Evolutionary conservation across 345 rosid species (phyloP), one percentile per base, ranked within the genome.

Genomic region (Gossypium ekmanianum): DNA sequence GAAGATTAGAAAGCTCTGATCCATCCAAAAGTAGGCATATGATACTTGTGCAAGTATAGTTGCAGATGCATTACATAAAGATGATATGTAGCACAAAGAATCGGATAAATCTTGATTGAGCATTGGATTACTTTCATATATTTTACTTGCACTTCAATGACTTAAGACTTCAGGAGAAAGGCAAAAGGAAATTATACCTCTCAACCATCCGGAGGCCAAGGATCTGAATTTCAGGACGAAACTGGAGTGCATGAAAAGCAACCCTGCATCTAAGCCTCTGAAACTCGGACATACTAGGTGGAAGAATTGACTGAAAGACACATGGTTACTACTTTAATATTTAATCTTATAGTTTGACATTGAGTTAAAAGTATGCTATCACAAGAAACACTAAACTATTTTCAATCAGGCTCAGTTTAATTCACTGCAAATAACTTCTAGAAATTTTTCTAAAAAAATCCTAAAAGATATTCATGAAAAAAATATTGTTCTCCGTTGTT

Each of bases 251-350:
- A 81, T 93, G 98, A 74, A 96, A 96, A 59, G 94, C 92, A 78
- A 93, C 98, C 68, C 98, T 89, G 81, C 99, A 96, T 84, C 99
- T 90, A 62, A 96, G 92, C 80, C 98, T 89, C 83, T 96, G 98
- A 75, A 88, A 85, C 82, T 96, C 99, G 6, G 85, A 80, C 92
- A 96, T 85, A 74, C 91, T 82, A 66, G 86, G 84, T 18, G 98
- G 97, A 81, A 96, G 95, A 81, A 85, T 81, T 65, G 98, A 82
- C 97, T 92, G 90, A 51, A 77, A 87, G 78, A 79, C 73, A 81
- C n/a, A 75, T 11, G 27, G 24, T 41, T 70, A 81, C 9, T 68
- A 22, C 67, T 72, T 78, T 44, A 76, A 73, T 26, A 62, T 41
- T 20, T 41, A 43, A 56, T 73, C 52, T 68, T 34, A 9, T 75